phyloP scores from a whole-genome alignment of 352 stramenopile genomes.

The Globisporangium alternatum region DNA sequence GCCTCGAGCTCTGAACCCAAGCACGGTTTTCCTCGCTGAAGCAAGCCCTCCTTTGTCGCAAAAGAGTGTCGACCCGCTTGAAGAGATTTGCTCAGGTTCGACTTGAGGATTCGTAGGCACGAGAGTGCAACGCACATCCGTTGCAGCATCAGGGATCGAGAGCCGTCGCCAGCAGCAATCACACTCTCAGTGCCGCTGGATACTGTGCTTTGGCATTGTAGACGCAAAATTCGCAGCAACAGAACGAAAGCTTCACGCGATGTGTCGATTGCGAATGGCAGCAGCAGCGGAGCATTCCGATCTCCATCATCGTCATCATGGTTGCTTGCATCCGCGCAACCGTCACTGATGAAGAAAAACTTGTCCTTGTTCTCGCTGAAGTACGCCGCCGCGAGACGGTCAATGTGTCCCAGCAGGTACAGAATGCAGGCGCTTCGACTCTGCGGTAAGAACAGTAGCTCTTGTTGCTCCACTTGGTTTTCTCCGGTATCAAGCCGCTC shows the following conservation, averaged over 20 bases:
- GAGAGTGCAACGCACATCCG: conserved; percentile 29
- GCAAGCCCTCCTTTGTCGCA: background rate
- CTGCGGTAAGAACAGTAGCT: conserved; percentile 5
- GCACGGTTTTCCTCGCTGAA: background rate
- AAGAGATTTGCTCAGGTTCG: conserved; percentile 35
- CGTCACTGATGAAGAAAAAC: background rate
- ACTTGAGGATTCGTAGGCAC: conserved; percentile 42
- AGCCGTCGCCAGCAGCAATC: background rate
- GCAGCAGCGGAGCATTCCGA: conserved; percentile 7
- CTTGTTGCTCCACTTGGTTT: background rate
- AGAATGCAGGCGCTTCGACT: conserved; percentile 21
- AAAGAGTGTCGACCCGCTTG: background rate
- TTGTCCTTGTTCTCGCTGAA: conserved; percentile 16
- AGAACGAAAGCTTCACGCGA: conserved; percentile 22
- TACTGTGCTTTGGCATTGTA: background rate
- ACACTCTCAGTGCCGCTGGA: background rate
- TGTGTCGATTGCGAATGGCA: conserved; percentile 46
- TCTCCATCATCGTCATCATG: background rate
- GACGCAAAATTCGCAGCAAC: conserved; percentile 29
- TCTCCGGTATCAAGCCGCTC: background rate
- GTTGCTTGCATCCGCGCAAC: background rate
- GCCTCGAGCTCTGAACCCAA: background rate
- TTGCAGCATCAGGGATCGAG: background rate
- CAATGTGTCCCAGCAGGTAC: conserved; percentile 44
- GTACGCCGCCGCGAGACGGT: conserved; percentile 36